Percentiles rank a stretch among this genome's conserved stretches.
Conservation (phyloP, 345 rosid genomes). For the Mallotus nudiflorus region DNA sequence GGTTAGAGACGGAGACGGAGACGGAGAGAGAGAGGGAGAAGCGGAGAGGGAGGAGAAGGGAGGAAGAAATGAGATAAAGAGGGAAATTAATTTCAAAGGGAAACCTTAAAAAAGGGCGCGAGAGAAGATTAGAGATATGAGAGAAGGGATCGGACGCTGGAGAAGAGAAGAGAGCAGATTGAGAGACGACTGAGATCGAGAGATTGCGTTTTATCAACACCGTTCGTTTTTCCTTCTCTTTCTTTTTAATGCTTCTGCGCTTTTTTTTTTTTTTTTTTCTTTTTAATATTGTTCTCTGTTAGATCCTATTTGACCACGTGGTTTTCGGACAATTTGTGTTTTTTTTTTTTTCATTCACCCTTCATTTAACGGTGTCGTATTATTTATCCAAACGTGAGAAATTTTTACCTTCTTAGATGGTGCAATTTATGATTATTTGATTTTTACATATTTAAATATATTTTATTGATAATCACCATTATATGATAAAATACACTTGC, state of each 20-base stretch:
- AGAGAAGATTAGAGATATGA: slow-evolving; percentile 40
- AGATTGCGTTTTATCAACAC: slow-evolving; percentile 57
- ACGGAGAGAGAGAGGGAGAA: slow-evolving; percentile 1
- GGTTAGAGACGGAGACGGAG: background rate
- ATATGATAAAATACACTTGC: too few species aligned
- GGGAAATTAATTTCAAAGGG: slow-evolving; percentile 31
- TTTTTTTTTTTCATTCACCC: too few species aligned
- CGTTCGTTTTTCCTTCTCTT: slow-evolving; percentile 49
- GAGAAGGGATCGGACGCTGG: slow-evolving; percentile 89
- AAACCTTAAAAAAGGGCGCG: slow-evolving; percentile 70
- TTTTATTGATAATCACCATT: too few species aligned
- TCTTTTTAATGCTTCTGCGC: background rate
- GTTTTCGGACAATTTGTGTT: background rate
- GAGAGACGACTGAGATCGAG: slow-evolving; percentile 64
- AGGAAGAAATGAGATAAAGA: background rate
- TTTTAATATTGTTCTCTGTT: background rate
- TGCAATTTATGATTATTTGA: too few species aligned
- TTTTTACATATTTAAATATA: too few species aligned
- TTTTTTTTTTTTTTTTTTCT: slow-evolving; percentile 1
- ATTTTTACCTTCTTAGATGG: too few species aligned
- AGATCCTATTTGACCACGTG: slow-evolving; percentile 18
- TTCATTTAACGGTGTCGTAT: slow-evolving; percentile 1
- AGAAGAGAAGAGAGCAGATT: slow-evolving; percentile 55
- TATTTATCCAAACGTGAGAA: too few species aligned
- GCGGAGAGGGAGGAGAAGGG: background rate